Percentiles rank a stretch among this genome's conserved stretches.
phyloP scores from a whole-genome alignment of 192 early-diverging fungal species.

The Backusella psychrophila region DNA sequence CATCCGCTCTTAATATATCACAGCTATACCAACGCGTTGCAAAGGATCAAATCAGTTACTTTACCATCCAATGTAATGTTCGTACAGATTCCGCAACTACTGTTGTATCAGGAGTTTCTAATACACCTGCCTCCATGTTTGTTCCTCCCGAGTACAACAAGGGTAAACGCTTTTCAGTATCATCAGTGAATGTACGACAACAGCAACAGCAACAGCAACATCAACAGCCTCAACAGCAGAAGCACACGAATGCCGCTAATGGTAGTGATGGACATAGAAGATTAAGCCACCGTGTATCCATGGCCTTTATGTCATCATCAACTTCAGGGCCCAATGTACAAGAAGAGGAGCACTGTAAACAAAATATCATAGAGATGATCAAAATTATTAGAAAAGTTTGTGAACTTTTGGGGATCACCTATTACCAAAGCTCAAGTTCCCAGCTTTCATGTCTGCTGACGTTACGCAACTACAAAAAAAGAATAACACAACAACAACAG shows the following conservation, averaged over 20 bases:
- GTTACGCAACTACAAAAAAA: conserved; percentile 18
- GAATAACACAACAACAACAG: neutral
- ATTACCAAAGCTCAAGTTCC: conserved; percentile 14
- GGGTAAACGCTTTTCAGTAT: neutral
- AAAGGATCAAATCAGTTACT: conserved; percentile 28
- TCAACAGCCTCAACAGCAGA: neutral
- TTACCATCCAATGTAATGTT: conserved; percentile 20
- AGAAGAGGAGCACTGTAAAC: neutral
- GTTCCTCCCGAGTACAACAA: neutral
- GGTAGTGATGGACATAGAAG: neutral
- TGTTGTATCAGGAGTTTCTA: neutral
- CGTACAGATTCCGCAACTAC: neutral
- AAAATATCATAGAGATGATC: conserved; percentile 4
- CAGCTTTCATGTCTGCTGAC: conserved; percentile 27
- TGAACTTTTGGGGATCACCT: conserved; percentile 33
- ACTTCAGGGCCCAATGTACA: neutral
- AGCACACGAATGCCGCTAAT: neutral
- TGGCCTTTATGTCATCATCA: conserved; percentile 3
- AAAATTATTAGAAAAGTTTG: conserved; percentile 18
- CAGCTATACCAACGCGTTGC: conserved; percentile 29
- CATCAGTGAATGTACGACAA: neutral
- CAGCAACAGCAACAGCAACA: neutral
- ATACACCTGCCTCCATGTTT: neutral
- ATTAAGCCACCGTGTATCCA: conserved; percentile 5
- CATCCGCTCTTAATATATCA: conserved; percentile 13